These are phyloP conservation scores for Hyphopichia pseudoburtonii DNA, from an alignment of 1,139 yeast genomes.

Conservation along the genomic window DNA sequence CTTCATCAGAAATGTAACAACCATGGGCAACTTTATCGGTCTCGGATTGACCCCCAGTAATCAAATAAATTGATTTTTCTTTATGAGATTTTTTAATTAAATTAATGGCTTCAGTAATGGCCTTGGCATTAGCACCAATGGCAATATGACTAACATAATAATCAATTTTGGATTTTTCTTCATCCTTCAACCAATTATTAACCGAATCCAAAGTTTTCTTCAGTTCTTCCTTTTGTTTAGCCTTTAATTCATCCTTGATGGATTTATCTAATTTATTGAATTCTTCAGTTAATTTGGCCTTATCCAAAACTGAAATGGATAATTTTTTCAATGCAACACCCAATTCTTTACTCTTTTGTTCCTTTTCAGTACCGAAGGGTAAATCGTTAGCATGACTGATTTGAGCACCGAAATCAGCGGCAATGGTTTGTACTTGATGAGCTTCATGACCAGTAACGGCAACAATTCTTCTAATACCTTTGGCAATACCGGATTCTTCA, in stretches of 20 bases:
- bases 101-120: conserved; percentile 88
- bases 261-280: conserved; percentile 80
- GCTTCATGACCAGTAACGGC: conserved; percentile 95
- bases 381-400: conserved; percentile 58
- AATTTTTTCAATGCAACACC: conserved; percentile 84
- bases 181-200: conserved; percentile 57
- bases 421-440: conserved; percentile 81
- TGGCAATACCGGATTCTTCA: conserved; percentile 97
- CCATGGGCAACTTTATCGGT: conserved; percentile 90
- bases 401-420: conserved; percentile 63
- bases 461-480: conserved; percentile 96
- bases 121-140: conserved; percentile 86
- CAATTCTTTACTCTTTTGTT: conserved; percentile 74
- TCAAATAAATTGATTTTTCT: conserved; percentile 75
- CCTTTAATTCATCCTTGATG: conserved; percentile 83
- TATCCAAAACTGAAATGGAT: conserved; percentile 77
- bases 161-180: conserved; percentile 41
- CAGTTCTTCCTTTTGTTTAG: conserved; percentile 83
- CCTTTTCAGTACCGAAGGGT: conserved; percentile 70
- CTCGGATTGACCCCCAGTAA: conserved; percentile 73
- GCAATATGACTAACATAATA: conserved; percentile 67
- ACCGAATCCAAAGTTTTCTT: conserved; percentile 83
- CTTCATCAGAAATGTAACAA: conserved; percentile 76
- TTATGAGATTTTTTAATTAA: conserved; percentile 76
- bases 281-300: conserved; percentile 70